phyloP scores from a whole-genome alignment of 202 grass and related monocot species.

The Miscanthus sacchariflorus region DNA sequence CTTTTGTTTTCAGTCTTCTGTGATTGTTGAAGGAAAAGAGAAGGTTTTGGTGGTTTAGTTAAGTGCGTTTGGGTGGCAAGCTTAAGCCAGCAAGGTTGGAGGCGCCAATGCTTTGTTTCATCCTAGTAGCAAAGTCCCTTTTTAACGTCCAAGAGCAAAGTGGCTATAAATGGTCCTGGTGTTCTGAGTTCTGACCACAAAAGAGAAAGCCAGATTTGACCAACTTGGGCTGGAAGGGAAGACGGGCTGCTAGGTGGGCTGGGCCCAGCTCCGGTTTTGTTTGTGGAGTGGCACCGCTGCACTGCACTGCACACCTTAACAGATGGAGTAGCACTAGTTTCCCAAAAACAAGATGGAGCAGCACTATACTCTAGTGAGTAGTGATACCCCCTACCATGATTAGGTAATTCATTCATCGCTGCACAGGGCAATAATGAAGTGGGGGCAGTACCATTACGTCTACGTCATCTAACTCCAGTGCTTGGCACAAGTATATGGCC shows the following conservation, averaged over 20 bases:
- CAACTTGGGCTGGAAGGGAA: not conserved
- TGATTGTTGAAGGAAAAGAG: not conserved
- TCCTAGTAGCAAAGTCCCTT: no score
- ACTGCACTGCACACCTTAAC: not conserved
- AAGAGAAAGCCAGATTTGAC: not conserved
- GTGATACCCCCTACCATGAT: not conserved
- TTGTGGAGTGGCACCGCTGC: not conserved
- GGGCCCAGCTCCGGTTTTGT: not conserved
- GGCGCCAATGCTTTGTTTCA: no score
- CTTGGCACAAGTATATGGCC: not conserved
- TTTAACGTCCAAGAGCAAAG: not conserved
- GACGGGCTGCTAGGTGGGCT: not conserved
- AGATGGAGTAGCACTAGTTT: no score
- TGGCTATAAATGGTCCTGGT: not conserved
- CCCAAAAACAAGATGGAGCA: no score
- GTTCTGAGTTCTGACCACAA: not conserved
- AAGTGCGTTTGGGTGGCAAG: no score
- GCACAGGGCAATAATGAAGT: not conserved
- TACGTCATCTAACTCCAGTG: constrained; percentile 13
- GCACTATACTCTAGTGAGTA: not conserved
- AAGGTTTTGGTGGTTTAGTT: no score
- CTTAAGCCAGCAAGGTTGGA: no score
- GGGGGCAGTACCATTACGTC: not conserved
- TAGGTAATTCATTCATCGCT: not conserved
- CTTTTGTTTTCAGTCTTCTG: not conserved